Base-by-base conservation (phyloP, 23 red algal genomes). In the Cyanidiococcus yangmingshanensis region DNA sequence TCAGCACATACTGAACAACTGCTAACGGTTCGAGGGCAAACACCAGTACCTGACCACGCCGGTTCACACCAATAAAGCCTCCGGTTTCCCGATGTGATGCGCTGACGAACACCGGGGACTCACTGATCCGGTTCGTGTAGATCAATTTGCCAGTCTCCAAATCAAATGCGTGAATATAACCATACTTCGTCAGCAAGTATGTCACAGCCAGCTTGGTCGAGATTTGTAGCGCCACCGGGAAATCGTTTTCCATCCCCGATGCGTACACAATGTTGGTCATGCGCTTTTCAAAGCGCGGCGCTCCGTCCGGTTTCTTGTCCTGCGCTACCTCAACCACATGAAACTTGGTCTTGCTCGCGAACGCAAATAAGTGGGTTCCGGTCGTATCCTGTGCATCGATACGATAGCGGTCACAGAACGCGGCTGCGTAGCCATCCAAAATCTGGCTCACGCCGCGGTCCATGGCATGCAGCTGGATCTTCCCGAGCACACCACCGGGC, bases 161-260 rank as follows among this genome's bases (percentile, higher is more conserved):
- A 51, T 98, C 89, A 54, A 88, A 98, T 33, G 89, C 38, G 79
- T 98, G 94, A n/a, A 91, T 84, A 34, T 98, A 98, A 59, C 94
- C 94, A 75, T 85, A 83, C 76, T 90, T 98, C 27, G 94, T 98
- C 45, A 98, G 39, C 71, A 98, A 37, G 59, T 80, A 98, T 26
- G 80, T 83, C 68, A 98, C 39, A 31, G 86, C 83, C 27, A 83
- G 88, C 39, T 85, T 91, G 71, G 74, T 81, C 21, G 92, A 96
- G 41, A 89, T 80, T 67, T 96, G 92, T 45, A 91, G 76, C 71
- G 77, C 76, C 50, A 89, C 85, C 39, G 86, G 86, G 75, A 90
- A 95, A 58, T 90, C 90, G 50, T 39, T 68, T 0, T 82, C 59
- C 29, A 85, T 89, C 74, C 90, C 94, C 27, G 94, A 78, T 7